Percentiles rank a stretch among this genome's conserved stretches.
These are phyloP conservation scores for Ceratobasidium theobromae DNA, from an alignment of 1,284 basidiomycete species.

Conservation along the genomic window DNA sequence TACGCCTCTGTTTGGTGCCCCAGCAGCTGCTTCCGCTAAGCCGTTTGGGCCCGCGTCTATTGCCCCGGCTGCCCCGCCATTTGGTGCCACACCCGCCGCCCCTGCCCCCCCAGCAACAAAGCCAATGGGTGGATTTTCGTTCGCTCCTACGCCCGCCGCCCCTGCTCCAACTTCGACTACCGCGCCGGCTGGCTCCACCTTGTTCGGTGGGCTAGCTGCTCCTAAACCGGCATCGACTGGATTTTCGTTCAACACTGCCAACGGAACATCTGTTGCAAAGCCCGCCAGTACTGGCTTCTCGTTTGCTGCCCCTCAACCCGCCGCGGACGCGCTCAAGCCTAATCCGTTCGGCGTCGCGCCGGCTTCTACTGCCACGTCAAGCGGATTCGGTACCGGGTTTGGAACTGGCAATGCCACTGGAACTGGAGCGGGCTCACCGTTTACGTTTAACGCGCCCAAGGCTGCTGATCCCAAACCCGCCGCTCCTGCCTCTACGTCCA, in stretches of 20 bases:
- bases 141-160: background rate
- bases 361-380: background rate
- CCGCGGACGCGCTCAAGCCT: background rate
- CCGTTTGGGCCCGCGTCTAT: background rate
- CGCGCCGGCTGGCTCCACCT: background rate
- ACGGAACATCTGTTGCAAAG: background rate
- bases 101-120: constrained; percentile 11
- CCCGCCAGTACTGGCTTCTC: constrained; percentile 2
- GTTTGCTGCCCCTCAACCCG: constrained; percentile 1
- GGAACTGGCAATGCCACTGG: background rate
- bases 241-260: constrained; percentile 23
- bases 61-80: constrained; percentile 4
- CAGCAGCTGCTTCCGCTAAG: background rate
- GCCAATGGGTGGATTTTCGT: constrained; percentile 19
- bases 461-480: background rate
- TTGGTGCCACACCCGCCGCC: background rate
- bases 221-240: background rate
- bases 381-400: constrained; percentile 7
- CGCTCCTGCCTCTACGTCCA: background rate
- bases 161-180: background rate
- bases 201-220: background rate
- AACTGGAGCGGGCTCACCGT: background rate
- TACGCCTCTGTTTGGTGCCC: background rate
- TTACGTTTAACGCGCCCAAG: constrained; percentile 14
- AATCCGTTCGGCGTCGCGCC: constrained; percentile 1